Base-by-base conservation (phyloP, 768 basidiomycete species). In the Russula sp. region DNA sequence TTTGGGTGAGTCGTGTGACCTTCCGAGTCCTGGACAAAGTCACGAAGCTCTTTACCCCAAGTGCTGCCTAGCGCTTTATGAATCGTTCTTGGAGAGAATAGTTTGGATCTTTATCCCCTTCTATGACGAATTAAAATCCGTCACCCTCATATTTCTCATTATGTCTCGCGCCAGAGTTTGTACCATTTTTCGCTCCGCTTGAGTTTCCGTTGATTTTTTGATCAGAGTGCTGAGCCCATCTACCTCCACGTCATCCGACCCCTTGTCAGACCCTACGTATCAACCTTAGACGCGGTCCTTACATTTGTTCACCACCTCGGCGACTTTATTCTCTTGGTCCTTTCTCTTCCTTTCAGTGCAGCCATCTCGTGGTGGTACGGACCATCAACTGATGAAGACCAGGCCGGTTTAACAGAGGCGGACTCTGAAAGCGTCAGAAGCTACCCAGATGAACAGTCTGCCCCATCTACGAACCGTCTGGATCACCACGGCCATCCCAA, bases 151-250 rank as follows among this genome's bases (percentile, higher is more conserved):
- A 10, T 92, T 92, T 72, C 82, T 92, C 56, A 78, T 93, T 28
- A 68, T 91, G 42, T 89, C 89, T 63, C 85, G 91, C 59, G 84
- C 91, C 63, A 79, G 86, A 74, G 91, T 89, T 72, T 64, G 64
- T 71, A 34, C 30, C 22, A 10, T 32, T 11, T 40, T 16, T 49
- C 20, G 0, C 4, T 57, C 24, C 30, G 30, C 32, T 34, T 32
- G 22, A 28, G 24, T 10, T 26, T 24, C 24, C 28, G 11, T 56
- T 69, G 59, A 69, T 48, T 32, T 26, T 30, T 51, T 18, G 11
- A 60, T 8, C 69, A 94, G 92, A 90, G 90, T 30, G 89, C 92
- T 32, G 92, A 94, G 75, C 92, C 92, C 8, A 82, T 94, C 51
- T 91, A 84, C 70, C 79, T 94, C 22, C 89, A 94, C 73, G 74